Evolutionary conservation across 768 basidiomycete genomes (phyloP), one percentile per base, ranked within the genome.

Genomic region (Scleroderma bovista): DNA sequence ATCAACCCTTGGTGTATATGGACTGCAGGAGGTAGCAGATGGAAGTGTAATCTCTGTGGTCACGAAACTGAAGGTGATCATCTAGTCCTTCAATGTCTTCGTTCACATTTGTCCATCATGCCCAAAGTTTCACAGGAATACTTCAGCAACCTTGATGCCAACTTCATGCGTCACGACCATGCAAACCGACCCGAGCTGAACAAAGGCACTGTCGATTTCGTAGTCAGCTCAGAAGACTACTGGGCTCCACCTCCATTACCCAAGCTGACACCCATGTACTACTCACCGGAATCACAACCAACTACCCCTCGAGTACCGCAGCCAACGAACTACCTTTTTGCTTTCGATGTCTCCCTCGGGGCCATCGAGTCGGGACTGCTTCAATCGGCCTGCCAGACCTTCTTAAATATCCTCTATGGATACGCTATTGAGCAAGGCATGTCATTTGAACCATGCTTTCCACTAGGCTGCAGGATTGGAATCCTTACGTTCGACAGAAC

Each of bases 1-100:
- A 75, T 99, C 58, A 98, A 97, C 61, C 88, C 93, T 0, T 98
- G 93, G 93, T 92, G 86, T 65, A 72, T 72, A 22, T 99, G 91
- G 83, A 69, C 78, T 17, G 78, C 86, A 9, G 88, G 88, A 3
- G 96, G 96, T 6, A 76, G 77, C 51, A 81, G 76, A 56, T 99
- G 94, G 91, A 83, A 76, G 58, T 99, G 96, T 65, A 98, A 98
- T 73, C 64, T 99, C 15, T 99, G 96, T 69, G 69, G 73, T 2
- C 78, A 83, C 56, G 81, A 87, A 60, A 92, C 88, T n/a, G 77
- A 82, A 72, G 93, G 95, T 94, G 56, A 57, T 85, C 61, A 16
- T 22, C 24, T 38, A 1, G 2, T 38, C 46, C 36, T 32, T 60
- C 31, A 46, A 48, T 41, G 23, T 19, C 38, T 15, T 46, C 31